Evolutionary conservation across 495 filamentous ascomycete species (phyloP), one percentile per base, ranked within the genome.

Genomic region (Amniculicola lignicola): DNA sequence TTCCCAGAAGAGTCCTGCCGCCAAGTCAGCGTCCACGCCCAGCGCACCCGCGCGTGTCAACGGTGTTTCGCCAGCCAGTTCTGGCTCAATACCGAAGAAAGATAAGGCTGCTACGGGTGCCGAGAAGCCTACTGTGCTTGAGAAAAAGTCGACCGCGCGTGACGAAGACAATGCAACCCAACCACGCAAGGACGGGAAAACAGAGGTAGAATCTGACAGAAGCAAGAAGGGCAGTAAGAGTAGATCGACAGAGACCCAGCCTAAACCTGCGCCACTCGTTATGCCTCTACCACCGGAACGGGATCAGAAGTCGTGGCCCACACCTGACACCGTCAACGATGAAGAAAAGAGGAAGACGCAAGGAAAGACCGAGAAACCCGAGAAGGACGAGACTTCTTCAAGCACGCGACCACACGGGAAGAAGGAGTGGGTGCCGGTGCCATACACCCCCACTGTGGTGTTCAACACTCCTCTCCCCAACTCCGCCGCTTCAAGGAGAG

Each of bases 241-340:
- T 44, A 86, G 81, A 65, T 47, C 75, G 5, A 68, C 71, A 11
- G 79, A 73, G 65, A 83, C 79, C 63, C 62, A 74, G 39, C 39
- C 70, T 57, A 72, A 89, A 67, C 66, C 74, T 64, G 69, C 76
- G 67, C 75, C 25, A 41, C 21, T 24, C 37, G 49, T 38, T 14
- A 75, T 82, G 36, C 75, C 78, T 41, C 75, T 77, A 12, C 78
- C 84, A 12, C 78, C 84, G 3, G 85, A 86, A 29, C 86, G 80
- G 45, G 89, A 95, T 70, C 76, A 86, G 33, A 75, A 79, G 24
- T 83, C 82, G 24, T 98, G 93, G 93, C 93, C 93, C 16, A 95
- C 93, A 7, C 90, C 90, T 1, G 86, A 95, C 50, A 84, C 79
- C 38, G 88, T 86, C 2, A 77, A 86, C 27, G 82, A 83, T 33